A percentile compares a stretch with the other conserved stretches of the same genome.
Conservation (phyloP, 2,329 filamentous ascomycete species). For the Colletotrichum chrysophilum region DNA sequence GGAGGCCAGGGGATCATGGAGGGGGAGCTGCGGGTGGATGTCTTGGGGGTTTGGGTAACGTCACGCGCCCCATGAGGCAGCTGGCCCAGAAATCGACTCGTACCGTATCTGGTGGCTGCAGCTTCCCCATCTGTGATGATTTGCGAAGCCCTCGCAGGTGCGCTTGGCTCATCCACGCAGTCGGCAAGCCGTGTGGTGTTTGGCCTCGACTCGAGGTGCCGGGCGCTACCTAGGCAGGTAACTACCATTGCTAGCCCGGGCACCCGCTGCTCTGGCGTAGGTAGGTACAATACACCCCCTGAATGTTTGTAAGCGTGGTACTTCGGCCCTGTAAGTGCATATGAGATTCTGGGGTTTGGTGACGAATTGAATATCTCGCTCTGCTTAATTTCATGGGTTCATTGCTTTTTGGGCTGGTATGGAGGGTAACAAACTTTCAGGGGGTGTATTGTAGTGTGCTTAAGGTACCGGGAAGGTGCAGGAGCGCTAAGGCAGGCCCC, state of each 20-base stretch:
- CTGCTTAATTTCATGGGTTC: no score
- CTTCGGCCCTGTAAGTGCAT: no score
- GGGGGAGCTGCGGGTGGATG: not conserved
- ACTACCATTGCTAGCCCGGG: not conserved
- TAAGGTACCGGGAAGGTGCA: slow-evolving; percentile 12
- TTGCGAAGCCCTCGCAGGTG: not conserved
- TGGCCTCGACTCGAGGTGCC: slow-evolving; percentile 7
- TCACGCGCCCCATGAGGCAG: not conserved
- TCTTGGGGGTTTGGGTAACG: not conserved
- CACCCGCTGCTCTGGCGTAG: not conserved
- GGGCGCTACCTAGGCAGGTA: not conserved
- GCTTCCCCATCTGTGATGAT: not conserved
- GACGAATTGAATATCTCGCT: no score
- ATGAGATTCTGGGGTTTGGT: no score
- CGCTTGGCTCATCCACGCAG: not conserved
- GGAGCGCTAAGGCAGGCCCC: slow-evolving; percentile 7
- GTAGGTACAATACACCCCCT: not conserved
- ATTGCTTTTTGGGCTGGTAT: no score
- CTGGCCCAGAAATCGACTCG: not conserved
- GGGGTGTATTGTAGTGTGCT: not conserved
- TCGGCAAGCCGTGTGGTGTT: not conserved
- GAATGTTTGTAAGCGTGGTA: no score
- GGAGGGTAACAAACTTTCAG: no score
- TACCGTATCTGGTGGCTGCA: not conserved
- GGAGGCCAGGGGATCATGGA: not conserved